Conservation (phyloP, 257 asterid species). For the Ilex aquifolium region DNA sequence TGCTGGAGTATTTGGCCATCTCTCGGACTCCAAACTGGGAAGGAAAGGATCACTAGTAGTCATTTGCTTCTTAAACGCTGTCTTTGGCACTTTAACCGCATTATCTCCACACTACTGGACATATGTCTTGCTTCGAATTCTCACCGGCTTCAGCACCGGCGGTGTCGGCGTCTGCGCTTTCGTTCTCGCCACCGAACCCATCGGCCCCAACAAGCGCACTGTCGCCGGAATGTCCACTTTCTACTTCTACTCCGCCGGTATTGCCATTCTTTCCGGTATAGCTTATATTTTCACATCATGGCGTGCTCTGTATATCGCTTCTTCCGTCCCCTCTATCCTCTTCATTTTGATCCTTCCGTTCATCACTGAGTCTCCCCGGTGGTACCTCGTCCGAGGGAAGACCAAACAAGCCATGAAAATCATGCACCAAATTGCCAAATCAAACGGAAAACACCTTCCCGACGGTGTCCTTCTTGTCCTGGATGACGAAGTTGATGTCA, state of each 20-base stretch:
- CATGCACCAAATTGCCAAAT: background rate
- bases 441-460: background rate
- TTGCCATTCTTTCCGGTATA: background rate
- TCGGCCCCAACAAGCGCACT: background rate
- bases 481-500: background rate
- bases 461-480: background rate
- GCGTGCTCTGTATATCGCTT: background rate
- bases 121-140: background rate
- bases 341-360: background rate
- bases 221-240: background rate
- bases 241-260: background rate
- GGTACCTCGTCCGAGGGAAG: background rate
- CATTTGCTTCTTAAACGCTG: background rate
- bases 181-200: background rate
- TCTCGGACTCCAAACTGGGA: background rate
- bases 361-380: background rate
- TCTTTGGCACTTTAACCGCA: background rate
- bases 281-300: background rate
- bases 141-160: background rate
- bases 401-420: background rate
- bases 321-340: background rate
- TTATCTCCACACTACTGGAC: background rate
- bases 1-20: slow-evolving; percentile 1
- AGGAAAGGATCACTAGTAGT: background rate
- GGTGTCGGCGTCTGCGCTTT: background rate